phyloP scores from a whole-genome alignment of 2,329 filamentous ascomycete genomes.

The Metarhizium humberi region DNA sequence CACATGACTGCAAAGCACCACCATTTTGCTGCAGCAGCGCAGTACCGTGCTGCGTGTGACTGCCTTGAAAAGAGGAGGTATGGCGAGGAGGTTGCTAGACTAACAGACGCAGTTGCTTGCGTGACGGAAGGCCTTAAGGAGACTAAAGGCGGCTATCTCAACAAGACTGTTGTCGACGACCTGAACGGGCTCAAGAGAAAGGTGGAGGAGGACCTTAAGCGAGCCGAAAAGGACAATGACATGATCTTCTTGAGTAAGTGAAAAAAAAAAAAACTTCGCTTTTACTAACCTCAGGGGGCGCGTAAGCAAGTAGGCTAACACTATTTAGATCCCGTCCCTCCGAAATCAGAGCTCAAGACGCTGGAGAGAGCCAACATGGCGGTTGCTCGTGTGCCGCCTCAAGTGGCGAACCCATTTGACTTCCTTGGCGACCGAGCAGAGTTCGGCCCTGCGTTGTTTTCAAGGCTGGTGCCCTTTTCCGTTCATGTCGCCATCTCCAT shows the following conservation, averaged over 20 bases:
- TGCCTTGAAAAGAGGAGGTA: conserved; percentile 90
- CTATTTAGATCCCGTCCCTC: conserved; percentile 61
- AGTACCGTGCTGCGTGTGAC: conserved; percentile 84
- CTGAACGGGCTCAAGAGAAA: conserved; percentile 73
- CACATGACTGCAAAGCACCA: conserved; percentile 96
- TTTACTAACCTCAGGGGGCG: no score
- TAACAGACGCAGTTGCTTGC: conserved; percentile 74
- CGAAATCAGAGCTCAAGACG: conserved; percentile 77
- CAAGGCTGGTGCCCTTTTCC: conserved; percentile 87
- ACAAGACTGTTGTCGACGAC: conserved; percentile 72
- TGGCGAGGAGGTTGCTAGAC: conserved; percentile 84
- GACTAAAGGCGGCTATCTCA: conserved; percentile 62
- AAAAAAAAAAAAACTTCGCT: no score
- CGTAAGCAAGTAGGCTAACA: conserved; percentile 15
- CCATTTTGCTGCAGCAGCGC: conserved; percentile 91
- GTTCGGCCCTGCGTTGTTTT: conserved; percentile 78
- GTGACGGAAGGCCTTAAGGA: conserved; percentile 83
- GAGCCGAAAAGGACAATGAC: conserved; percentile 94
- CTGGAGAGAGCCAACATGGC: conserved; percentile 90
- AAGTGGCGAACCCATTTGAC: conserved; percentile 71
- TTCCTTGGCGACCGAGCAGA: conserved; percentile 72
- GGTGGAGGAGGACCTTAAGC: conserved; percentile 78
- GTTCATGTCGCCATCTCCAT: conserved; percentile 93
- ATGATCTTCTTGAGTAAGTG: conserved; percentile 74
- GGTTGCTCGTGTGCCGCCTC: conserved; percentile 63